Evolutionary conservation across 192 early-diverging fungal species (phyloP), one percentile per base, ranked within the genome.

Genomic region (Backusella parvicylindrica): DNA sequence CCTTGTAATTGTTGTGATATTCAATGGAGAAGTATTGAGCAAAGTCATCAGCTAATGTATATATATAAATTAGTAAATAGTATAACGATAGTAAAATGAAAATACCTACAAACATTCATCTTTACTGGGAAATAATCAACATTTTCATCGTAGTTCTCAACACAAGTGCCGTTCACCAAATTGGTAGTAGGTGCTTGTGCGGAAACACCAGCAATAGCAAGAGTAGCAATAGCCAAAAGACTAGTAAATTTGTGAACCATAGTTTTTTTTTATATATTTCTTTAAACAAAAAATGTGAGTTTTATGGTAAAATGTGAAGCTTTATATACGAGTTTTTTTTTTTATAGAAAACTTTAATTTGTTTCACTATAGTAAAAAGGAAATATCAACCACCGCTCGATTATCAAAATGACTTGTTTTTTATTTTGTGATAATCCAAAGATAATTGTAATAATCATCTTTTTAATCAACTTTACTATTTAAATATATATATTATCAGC

Each of bases 1-100:
- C 75, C 82, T 94, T 94, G 83, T 89, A 87, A 71, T 88, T 90
- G 12, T 86, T 82, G 21, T 83, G 74, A 74, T 93, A 93, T 11
- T 76, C 43, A 72, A 94, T 86, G 28, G 75, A 82, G 78, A 92
- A 94, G 15, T 85, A 76, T 7, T 86, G 74, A 28, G 84, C 89
- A 73, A 85, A 68, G 47, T 89, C 86, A 49, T 82, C 84, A 77
- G 83, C 69, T 75, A n/a, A 41, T 37, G 7, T 37, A 37, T 37
- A 41, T 41, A 41, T 41, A 56, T 56, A 26, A 23, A 56, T 47
- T 41, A 35, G 33, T 35, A 35, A 35, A 35, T 3, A 35, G 6
- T 3, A 35, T 3, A 35, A 3, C 2, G 33, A 47, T 47, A n/a
- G 6, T 47, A 47, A 47, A 47, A 56, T 56, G 23, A 23, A 56